These are phyloP conservation scores for Castanea crenata DNA, from an alignment of 306 rosid species.

Conservation along the genomic window DNA sequence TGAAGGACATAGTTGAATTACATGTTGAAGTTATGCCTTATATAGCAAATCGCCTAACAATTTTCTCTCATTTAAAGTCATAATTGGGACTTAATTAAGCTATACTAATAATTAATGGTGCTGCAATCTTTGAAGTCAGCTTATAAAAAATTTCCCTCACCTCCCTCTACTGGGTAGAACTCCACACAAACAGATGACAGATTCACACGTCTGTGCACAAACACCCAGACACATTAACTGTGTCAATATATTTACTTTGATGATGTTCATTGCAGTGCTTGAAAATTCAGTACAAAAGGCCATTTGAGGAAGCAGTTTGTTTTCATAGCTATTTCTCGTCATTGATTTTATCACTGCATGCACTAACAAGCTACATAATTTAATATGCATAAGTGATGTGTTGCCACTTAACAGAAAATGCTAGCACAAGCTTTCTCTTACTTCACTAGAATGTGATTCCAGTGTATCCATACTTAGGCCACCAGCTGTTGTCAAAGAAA, in stretches of 20 bases:
- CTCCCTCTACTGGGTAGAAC: not conserved
- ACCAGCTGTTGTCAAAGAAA: conserved; percentile 37
- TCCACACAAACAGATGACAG: not conserved
- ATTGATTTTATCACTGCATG: not conserved
- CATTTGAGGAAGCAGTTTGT: not conserved
- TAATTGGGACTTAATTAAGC: not conserved
- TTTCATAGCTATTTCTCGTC: not conserved
- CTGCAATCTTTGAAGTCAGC: not conserved
- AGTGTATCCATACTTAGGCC: conserved; percentile 57
- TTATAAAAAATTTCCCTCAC: not conserved
- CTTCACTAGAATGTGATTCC: conserved; percentile 69
- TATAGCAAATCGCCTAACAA: not conserved
- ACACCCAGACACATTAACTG: not conserved
- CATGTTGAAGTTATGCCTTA: not conserved
- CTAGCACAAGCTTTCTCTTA: conserved; percentile 1
- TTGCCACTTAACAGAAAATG: not conserved
- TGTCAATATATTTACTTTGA: not conserved
- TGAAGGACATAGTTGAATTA: not conserved
- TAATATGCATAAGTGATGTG: not conserved
- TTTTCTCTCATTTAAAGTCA: not conserved
- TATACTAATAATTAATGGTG: not conserved
- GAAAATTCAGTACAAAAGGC: not conserved
- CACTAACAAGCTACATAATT: not conserved
- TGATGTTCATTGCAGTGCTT: not conserved
- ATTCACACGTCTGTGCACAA: too few relatives aligned